These are phyloP conservation scores for Beta corolliflora DNA, from an alignment of 179 eudicot species.

Conservation along the genomic window DNA sequence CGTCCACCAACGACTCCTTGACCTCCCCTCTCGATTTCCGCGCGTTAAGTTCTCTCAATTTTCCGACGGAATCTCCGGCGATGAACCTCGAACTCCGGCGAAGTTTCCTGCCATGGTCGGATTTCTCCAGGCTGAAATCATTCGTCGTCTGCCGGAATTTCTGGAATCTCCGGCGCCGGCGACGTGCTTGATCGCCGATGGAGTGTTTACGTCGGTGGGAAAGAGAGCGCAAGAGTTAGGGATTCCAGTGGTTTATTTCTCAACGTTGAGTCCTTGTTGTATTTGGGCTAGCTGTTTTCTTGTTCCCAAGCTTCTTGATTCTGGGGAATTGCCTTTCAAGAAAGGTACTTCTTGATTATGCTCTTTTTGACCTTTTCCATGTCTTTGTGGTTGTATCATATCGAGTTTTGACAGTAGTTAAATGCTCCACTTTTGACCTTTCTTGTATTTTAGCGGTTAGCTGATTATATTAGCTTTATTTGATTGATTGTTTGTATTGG, in stretches of 20 bases:
- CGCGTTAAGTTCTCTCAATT: constrained; percentile 12
- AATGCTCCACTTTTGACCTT: no score
- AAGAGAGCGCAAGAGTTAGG: constrained; percentile 25
- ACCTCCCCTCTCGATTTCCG: constrained; percentile 25
- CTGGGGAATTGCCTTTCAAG: constrained; percentile 19
- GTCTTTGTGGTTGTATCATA: no score
- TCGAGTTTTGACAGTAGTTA: no score
- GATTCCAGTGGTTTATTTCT: constrained; percentile 39
- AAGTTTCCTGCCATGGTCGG: constrained; percentile 26
- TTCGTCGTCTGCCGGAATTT: constrained; percentile 23
- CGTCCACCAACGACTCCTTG: constrained; percentile 28
- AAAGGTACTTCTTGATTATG: constrained; percentile 18
- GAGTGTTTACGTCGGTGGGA: constrained; percentile 26
- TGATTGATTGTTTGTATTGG: no score
- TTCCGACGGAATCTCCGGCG: constrained; percentile 36
- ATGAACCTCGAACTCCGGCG: constrained; percentile 29
- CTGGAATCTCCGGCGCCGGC: constrained; percentile 11
- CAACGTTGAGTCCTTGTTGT: constrained; percentile 37
- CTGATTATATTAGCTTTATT: no score
- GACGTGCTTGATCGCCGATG: constrained; percentile 32
- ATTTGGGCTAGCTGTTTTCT: constrained; percentile 30
- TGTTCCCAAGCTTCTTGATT: constrained; percentile 33
- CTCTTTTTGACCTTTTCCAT: no score
- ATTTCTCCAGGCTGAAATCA: constrained; percentile 16
- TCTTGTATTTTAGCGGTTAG: no score